phyloP scores from a whole-genome alignment of 2,329 filamentous ascomycete genomes.

The Aspergillus sp. region DNA sequence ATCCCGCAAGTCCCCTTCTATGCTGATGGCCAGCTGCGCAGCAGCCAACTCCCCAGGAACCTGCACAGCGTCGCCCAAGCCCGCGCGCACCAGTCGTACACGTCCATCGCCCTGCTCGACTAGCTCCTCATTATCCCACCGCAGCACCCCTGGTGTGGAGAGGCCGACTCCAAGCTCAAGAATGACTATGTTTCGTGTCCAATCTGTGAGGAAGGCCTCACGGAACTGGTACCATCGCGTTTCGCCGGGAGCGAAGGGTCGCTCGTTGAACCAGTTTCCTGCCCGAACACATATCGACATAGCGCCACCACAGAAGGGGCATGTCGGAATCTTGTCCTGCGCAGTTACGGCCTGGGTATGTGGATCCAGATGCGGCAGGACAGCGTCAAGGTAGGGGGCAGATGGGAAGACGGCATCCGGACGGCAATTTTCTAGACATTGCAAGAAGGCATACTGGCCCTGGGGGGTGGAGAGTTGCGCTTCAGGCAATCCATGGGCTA shows the following conservation, averaged over 20 bases:
- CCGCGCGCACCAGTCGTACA: slow-evolving; percentile 21
- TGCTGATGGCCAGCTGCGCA: slow-evolving; percentile 17
- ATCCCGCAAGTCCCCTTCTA: slow-evolving; percentile 16
- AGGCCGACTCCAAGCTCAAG: slow-evolving; percentile 26
- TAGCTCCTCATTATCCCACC: slow-evolving; percentile 27
- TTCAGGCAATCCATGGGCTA: slow-evolving; percentile 21
- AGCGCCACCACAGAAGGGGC: slow-evolving; percentile 22
- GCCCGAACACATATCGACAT: slow-evolving; percentile 26
- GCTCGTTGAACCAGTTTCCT: slow-evolving; percentile 24
- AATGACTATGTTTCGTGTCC: slow-evolving; percentile 13
- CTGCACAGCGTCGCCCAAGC: slow-evolving; percentile 22
- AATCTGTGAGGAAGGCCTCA: neutral
- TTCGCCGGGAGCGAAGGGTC: slow-evolving; percentile 18
- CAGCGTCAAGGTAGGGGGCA: slow-evolving; percentile 19
- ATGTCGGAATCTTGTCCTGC: slow-evolving; percentile 15
- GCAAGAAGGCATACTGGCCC: slow-evolving; percentile 24
- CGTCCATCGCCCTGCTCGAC: slow-evolving; percentile 12
- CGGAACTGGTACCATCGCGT: slow-evolving; percentile 15
- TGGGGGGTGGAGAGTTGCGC: slow-evolving; percentile 23
- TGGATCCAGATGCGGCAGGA: slow-evolving; percentile 20
- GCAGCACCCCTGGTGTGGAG: slow-evolving; percentile 26
- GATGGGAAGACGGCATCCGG: slow-evolving; percentile 23
- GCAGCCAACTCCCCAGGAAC: slow-evolving; percentile 25
- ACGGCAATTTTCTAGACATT: slow-evolving; percentile 24
- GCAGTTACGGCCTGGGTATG: slow-evolving; percentile 19